phyloP scores from a whole-genome alignment of 768 basidiomycete species.

The Rhizopogon vesiculosus region DNA sequence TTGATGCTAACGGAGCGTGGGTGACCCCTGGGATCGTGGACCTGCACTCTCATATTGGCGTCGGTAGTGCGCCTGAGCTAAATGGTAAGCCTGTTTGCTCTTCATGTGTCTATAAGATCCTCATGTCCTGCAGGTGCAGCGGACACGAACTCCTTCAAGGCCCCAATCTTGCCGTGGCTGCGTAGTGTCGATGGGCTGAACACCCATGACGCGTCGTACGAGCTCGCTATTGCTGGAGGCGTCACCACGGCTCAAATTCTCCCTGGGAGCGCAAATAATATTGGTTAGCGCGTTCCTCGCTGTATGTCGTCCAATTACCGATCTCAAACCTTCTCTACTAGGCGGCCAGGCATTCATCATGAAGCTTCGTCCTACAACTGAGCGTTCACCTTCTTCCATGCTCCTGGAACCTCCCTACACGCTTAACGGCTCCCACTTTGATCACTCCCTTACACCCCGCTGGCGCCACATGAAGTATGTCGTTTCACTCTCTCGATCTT shows the following conservation, averaged over 20 bases:
- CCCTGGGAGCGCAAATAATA: constrained; percentile 37
- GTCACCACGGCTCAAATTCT: constrained; percentile 44
- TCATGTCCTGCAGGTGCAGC: constrained; percentile 29
- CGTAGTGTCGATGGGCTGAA: constrained; percentile 42
- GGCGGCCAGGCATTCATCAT: constrained; percentile 50
- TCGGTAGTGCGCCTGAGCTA: constrained; percentile 30
- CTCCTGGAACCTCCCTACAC: constrained; percentile 47
- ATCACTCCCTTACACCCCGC: constrained; percentile 14
- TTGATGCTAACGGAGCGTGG: constrained; percentile 71
- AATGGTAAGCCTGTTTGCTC: constrained; percentile 13
- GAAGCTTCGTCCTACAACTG: constrained; percentile 44
- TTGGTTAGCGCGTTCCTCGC: constrained; percentile 16
- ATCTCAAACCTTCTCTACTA: constrained; percentile 7
- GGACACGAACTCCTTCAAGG: constrained; percentile 55
- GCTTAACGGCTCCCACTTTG: constrained; percentile 22
- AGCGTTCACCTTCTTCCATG: constrained; percentile 42
- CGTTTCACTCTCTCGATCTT: not conserved
- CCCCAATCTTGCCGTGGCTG: constrained; percentile 63
- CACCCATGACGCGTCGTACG: constrained; percentile 38
- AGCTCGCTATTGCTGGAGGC: constrained; percentile 38
- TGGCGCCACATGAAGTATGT: constrained; percentile 26
- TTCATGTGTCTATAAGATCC: constrained; percentile 6
- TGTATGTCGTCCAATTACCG: not conserved
- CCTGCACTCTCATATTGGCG: constrained; percentile 44
- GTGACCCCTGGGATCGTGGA: constrained; percentile 71